Evolutionary conservation across 768 basidiomycete genomes (phyloP).

Genomic region (Russula virescens): DNA sequence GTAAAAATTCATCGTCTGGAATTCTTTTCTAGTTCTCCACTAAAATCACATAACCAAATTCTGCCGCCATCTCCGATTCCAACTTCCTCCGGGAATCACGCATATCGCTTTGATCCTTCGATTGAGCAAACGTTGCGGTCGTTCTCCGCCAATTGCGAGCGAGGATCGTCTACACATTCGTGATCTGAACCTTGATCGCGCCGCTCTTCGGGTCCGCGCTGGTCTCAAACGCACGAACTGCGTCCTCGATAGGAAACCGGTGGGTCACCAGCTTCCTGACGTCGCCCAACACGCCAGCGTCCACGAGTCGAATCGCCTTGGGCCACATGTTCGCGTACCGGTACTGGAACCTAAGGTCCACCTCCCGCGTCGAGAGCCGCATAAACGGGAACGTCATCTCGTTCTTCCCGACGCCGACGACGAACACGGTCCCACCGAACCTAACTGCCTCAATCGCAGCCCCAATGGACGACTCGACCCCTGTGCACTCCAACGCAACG

Average conservation of each 20-base stretch:
- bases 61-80: no score
- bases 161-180: slow-evolving; percentile 5
- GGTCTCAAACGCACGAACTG: slow-evolving; percentile 72
- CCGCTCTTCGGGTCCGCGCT: slow-evolving; percentile 63
- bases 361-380: slow-evolving; percentile 65
- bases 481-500: slow-evolving; percentile 58
- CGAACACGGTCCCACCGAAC: slow-evolving; percentile 64
- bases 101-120: no score
- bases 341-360: slow-evolving; percentile 64
- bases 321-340: slow-evolving; percentile 75
- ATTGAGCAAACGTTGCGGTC: no score
- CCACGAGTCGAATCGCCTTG: slow-evolving; percentile 76
- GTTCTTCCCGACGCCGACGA: slow-evolving; percentile 63
- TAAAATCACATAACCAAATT: no score
- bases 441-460: slow-evolving; percentile 43
- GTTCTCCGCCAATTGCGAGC: no score
- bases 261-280: slow-evolving; percentile 79
- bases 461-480: slow-evolving; percentile 56
- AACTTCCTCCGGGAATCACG: no score
- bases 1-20: no score
- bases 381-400: slow-evolving; percentile 65
- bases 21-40: no score
- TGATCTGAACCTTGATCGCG: slow-evolving; percentile 64
- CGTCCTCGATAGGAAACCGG: slow-evolving; percentile 63
- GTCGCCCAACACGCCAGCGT: slow-evolving; percentile 60